Conservation (phyloP, 768 basidiomycete genomes). For the Galerina marginata region DNA sequence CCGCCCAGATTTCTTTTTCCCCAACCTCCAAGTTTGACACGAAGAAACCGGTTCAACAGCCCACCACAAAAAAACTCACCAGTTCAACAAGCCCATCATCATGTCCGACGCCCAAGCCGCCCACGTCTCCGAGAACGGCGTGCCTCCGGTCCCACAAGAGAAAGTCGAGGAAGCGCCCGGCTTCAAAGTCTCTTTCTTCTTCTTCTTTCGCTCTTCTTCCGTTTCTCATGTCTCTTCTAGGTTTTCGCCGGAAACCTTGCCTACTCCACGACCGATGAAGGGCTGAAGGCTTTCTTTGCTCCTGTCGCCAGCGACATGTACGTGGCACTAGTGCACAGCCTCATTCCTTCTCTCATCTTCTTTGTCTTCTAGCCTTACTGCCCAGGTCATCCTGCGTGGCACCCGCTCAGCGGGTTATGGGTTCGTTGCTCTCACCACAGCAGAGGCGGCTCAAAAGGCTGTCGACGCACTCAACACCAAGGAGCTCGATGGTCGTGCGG, state of each 20-base stretch:
- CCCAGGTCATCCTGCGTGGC: constrained; percentile 87
- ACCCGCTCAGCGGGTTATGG: constrained; percentile 90
- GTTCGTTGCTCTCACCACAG: constrained; percentile 83
- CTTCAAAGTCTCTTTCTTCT: constrained; percentile 68
- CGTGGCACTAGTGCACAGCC: constrained; percentile 55
- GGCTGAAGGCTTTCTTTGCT: constrained; percentile 93
- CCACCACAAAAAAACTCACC: constrained; percentile 54
- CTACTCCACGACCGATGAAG: constrained; percentile 92
- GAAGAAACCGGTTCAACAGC: constrained; percentile 84
- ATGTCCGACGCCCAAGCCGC: constrained; percentile 95
- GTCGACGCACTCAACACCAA: constrained; percentile 85
- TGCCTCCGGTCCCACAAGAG: constrained; percentile 78
- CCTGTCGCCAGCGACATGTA: constrained; percentile 89
- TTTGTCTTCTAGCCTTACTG: constrained; percentile 63
- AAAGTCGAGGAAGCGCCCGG: constrained; percentile 72
- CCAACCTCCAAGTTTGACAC: constrained; percentile 85
- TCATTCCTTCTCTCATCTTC: constrained; percentile 24
- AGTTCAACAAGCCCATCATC: constrained; percentile 58
- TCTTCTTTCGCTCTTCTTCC: constrained; percentile 24
- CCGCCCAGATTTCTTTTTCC: constrained; percentile 49
- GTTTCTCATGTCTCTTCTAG: constrained; percentile 43
- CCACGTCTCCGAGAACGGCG: constrained; percentile 83
- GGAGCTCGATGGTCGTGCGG: constrained; percentile 86
- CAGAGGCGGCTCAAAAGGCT: constrained; percentile 85
- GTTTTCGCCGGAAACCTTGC: constrained; percentile 97